Conservation (phyloP, 2,329 filamentous ascomycete species). For the Colletotrichum tanaceti region DNA sequence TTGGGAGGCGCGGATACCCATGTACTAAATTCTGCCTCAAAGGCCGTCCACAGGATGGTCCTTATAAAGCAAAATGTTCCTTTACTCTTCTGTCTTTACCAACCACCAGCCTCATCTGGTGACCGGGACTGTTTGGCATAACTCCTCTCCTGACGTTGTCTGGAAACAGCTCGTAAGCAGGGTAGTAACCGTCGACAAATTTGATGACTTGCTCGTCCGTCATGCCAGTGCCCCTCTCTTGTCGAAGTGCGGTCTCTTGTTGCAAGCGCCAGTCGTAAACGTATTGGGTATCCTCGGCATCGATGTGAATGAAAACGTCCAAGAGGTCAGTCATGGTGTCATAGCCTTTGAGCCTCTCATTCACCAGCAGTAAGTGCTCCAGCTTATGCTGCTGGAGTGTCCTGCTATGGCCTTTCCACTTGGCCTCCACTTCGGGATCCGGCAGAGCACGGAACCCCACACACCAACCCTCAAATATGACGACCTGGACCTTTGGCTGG, state of each 20-base stretch:
- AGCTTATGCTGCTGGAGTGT: constrained; percentile 61
- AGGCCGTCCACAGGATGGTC: constrained; percentile 3
- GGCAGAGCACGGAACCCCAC: constrained; percentile 80
- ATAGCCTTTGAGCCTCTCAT: constrained; percentile 60
- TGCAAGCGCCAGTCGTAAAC: constrained; percentile 88
- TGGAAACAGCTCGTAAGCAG: constrained; percentile 77
- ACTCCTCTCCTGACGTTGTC: constrained; percentile 69
- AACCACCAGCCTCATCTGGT: constrained; percentile 72
- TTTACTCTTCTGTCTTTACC: constrained; percentile 70
- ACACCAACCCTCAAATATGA: constrained; percentile 93
- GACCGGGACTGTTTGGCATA: constrained; percentile 60
- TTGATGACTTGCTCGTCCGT: constrained; percentile 79
- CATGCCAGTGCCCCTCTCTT: constrained; percentile 80
- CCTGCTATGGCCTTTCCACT: constrained; percentile 62
- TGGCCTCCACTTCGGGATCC: constrained; percentile 62
- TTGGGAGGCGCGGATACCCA: neutral
- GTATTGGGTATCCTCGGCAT: constrained; percentile 77
- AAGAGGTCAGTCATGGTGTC: constrained; percentile 62
- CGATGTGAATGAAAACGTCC: constrained; percentile 68
- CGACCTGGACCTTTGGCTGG: constrained; percentile 65
- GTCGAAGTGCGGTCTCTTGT: constrained; percentile 79
- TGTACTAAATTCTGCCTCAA: neutral
- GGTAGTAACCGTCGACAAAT: constrained; percentile 79
- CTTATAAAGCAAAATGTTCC: constrained; percentile 62
- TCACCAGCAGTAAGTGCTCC: constrained; percentile 63